Evolutionary conservation across 257 asterid species (phyloP).

Genomic region (Solanum paucissectum): DNA sequence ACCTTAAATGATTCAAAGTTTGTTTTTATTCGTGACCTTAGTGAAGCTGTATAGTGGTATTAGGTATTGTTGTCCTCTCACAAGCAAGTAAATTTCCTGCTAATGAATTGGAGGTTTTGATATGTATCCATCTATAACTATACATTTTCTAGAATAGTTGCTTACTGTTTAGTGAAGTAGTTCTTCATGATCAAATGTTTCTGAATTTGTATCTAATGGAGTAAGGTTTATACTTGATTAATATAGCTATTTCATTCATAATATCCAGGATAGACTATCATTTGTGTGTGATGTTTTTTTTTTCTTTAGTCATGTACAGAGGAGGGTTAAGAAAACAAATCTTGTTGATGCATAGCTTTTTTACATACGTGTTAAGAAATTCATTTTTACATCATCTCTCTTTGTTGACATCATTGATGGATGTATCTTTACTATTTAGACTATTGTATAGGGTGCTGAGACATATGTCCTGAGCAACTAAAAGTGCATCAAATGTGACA

Average conservation of each 20-base stretch:
- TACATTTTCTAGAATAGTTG: not conserved
- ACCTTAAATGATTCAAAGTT: not conserved
- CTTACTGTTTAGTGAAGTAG: not conserved
- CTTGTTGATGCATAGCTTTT: not conserved
- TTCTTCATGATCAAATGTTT: not conserved
- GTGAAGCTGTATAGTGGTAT: not conserved
- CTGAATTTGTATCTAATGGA: not conserved
- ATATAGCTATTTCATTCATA: not conserved
- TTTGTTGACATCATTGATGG: too few relatives aligned
- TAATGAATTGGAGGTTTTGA: not conserved
- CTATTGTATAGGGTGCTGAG: too few relatives aligned
- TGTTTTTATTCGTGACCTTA: not conserved
- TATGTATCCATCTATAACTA: not conserved
- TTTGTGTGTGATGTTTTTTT: too few relatives aligned
- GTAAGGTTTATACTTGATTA: not conserved
- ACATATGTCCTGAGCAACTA: too few relatives aligned
- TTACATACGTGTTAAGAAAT: too few relatives aligned
- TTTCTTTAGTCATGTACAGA: not conserved
- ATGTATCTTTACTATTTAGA: too few relatives aligned
- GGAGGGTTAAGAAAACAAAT: not conserved
- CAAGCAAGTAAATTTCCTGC: slow-evolving; percentile 28
- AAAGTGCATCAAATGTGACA: too few relatives aligned
- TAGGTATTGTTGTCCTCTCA: slow-evolving; percentile 32
- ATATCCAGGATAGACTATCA: not conserved
- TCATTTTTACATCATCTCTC: too few relatives aligned